Evolutionary conservation across 768 basidiomycete species (phyloP), one percentile per base, ranked within the genome.

Genomic region (Suillus placidus): DNA sequence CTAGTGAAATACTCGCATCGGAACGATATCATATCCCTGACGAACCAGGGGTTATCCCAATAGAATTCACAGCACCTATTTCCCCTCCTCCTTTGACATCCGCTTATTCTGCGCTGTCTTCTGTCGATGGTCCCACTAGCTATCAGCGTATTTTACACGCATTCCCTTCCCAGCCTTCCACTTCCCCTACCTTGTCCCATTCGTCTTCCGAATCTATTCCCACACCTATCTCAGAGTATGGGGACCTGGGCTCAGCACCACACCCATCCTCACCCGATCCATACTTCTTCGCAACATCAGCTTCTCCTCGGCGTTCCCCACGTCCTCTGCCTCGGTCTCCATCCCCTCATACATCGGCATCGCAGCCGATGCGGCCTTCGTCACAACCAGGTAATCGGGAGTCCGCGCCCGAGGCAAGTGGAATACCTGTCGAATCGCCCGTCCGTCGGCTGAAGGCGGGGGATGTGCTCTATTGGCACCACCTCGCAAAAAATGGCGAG

Each of bases 391-490:
- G 66, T 23, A 47, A 66, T 30, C 65, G 70, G 62, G 64, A 61
- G 20, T 42, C 63, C 9, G 65, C 64, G 14, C 66, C 69, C 35
- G 75, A 75, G 54, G 63, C 78, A 38, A 74, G 67, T 26, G 68
- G 71, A 54, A 60, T 73, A 54, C 71, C 77, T 68, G 68, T 75
- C 64, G 82, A 84, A 64, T 78, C 81, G 45, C 65, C 61, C 64
- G 75, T 76, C 43, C 79, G 77, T 64, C 80, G 75, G 57, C 83
- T 89, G 38, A 81, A 78, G 70, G 79, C 81, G 12, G 91, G 91
- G 26, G 89, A 91, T 67, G 72, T 86, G 12, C 78, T 93, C 20
- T 91, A 83, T 71, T 93, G 91, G 91, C 90, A 93, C 73, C 88
- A 92, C 69, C 87, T 93, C 65, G 75, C 82, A 57, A 86, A 85